These are phyloP conservation scores for Bipolaris gigantea DNA, from an alignment of 2,329 filamentous ascomycete species.

Conservation along the genomic window DNA sequence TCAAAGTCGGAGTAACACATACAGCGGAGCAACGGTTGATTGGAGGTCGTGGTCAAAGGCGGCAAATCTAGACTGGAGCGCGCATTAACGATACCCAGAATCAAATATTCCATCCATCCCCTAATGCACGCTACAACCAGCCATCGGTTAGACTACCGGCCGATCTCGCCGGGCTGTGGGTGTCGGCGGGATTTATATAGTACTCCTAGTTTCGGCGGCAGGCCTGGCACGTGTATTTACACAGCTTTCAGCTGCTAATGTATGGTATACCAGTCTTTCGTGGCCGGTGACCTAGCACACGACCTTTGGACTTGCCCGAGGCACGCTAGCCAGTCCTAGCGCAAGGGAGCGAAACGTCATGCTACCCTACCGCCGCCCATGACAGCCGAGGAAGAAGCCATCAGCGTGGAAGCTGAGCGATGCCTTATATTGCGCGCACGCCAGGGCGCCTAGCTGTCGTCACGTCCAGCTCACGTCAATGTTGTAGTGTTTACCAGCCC, in stretches of 20 bases:
- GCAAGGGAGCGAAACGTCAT: constrained; percentile 11
- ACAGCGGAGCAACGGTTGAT: not conserved
- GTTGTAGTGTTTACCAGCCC: constrained; percentile 2
- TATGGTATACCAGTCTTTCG: constrained; percentile 3
- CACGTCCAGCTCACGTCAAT: constrained; percentile 2
- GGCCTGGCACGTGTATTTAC: constrained; percentile 8
- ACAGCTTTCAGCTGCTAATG: constrained; percentile 15
- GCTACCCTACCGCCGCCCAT: not conserved
- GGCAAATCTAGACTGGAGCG: constrained; percentile 14
- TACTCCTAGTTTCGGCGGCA: not conserved
- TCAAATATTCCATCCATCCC: constrained; percentile 26
- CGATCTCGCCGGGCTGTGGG: constrained; percentile 6
- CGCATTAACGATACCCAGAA: constrained; percentile 32
- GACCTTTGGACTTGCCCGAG: not conserved
- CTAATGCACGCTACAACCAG: constrained; percentile 15
- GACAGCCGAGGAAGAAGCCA: not conserved
- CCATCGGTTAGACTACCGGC: constrained; percentile 13
- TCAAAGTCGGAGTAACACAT: constrained; percentile 30
- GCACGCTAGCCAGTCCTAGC: constrained; percentile 4
- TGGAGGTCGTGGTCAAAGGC: constrained; percentile 8
- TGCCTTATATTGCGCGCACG: constrained; percentile 8
- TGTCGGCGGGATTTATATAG: not conserved
- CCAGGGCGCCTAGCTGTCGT: constrained; percentile 8
- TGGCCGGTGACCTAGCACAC: not conserved
- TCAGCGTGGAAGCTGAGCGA: not conserved